Evolutionary conservation across 1,284 basidiomycete genomes (phyloP).

Genomic region (Ustanciosporium gigantosporum): DNA sequence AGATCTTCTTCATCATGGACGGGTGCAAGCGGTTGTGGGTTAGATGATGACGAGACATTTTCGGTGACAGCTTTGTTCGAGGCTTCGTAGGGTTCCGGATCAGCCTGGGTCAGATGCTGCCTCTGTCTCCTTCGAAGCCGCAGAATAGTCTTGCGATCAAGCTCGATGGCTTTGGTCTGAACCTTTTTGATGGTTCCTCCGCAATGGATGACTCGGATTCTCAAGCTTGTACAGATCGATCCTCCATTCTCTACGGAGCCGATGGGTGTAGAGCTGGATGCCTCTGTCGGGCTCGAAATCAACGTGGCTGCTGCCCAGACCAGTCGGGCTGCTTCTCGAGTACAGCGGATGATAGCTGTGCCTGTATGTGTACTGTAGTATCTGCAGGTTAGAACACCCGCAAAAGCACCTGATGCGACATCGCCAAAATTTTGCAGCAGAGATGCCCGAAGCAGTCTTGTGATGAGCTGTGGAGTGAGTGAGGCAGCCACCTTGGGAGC

Average conservation of each 20-base stretch:
- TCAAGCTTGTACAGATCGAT: conserved; percentile 9
- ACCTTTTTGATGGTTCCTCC: conserved; percentile 48
- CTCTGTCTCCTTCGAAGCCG: conserved; percentile 14
- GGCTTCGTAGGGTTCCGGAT: not conserved
- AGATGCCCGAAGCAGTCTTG: conserved; percentile 25
- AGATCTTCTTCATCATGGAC: conserved; percentile 23
- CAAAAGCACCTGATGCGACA: conserved; percentile 27
- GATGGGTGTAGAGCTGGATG: not conserved
- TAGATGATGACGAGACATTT: not conserved
- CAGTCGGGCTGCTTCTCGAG: conserved; percentile 27
- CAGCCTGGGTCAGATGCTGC: not conserved
- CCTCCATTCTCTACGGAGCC: too few relatives aligned
- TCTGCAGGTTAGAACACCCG: conserved; percentile 30
- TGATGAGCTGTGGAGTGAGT: conserved; percentile 28
- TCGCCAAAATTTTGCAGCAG: conserved; percentile 39
- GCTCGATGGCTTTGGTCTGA: conserved; percentile 39
- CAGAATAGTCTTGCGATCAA: conserved; percentile 30
- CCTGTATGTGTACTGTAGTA: conserved; percentile 42
- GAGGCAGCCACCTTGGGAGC: not conserved
- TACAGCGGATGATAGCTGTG: conserved; percentile 38
- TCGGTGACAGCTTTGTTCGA: not conserved
- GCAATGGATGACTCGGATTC: conserved; percentile 33
- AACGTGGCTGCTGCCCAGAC: conserved; percentile 42
- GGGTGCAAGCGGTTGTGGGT: not conserved
- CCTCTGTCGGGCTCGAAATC: conserved; percentile 18